Evolutionary conservation across 164 flowering plant species (phyloP).

Genomic region (Piper longum): DNA sequence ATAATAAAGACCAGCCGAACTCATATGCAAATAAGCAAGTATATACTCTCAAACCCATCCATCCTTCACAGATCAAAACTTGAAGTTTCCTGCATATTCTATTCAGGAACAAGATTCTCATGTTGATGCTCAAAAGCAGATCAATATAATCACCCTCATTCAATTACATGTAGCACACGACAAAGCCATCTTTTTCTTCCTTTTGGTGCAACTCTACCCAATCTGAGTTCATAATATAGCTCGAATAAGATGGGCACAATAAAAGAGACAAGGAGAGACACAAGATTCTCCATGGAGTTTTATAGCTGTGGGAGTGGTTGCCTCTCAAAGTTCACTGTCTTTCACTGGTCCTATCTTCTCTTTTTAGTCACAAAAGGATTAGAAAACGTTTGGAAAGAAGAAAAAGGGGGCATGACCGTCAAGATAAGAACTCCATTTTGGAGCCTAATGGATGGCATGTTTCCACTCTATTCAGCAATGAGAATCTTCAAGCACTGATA

Average conservation of each 20-base stretch:
- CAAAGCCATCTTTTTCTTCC: too few relatives aligned
- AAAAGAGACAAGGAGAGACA: background rate
- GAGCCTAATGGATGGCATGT: background rate
- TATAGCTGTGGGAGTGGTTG: background rate
- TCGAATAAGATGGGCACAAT: background rate
- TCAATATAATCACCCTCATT: too few relatives aligned
- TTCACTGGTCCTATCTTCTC: background rate
- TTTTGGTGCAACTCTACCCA: too few relatives aligned
- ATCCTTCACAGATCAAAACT: too few relatives aligned
- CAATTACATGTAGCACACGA: too few relatives aligned
- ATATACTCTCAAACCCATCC: too few relatives aligned
- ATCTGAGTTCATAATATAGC: background rate
- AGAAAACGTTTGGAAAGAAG: background rate
- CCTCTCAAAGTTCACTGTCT: background rate
- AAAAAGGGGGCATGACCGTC: background rate
- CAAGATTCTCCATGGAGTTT: background rate
- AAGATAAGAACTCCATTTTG: background rate
- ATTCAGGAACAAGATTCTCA: too few relatives aligned
- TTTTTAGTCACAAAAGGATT: background rate
- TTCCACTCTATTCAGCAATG: background rate
- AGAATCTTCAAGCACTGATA: background rate
- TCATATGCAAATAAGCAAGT: too few relatives aligned
- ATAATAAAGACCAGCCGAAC: too few relatives aligned
- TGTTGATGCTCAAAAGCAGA: too few relatives aligned
- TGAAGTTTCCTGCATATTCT: too few relatives aligned